Evolutionary conservation across 176 grass and related monocot species (phyloP), one percentile per base, ranked within the genome.

Genomic region (Elaeis guineensis): DNA sequence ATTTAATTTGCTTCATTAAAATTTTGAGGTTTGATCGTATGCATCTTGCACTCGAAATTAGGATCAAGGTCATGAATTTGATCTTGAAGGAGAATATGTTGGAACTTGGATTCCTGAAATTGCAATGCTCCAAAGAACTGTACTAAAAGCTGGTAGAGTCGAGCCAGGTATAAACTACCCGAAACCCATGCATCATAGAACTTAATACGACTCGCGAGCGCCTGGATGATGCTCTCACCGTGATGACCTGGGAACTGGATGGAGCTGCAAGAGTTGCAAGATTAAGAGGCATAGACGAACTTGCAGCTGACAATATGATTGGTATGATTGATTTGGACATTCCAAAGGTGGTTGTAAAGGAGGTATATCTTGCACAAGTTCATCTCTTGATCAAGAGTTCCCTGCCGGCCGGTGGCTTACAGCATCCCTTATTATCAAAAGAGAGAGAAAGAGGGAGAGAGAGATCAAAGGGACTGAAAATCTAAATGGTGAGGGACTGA

Each of bases 51-150:
- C 58, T 80, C 61, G 17, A 57, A 44, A 49, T 16, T 61, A 95
- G 90, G 75, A 84, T 74, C 90, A 90, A 76, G 86, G 90, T 69
- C 77, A 90, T 67, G 86, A 80, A 56, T 90, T 81, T 57, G 83
- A 90, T 56, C 86, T 86, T 17, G 82, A 86, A 74, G 90, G 90
- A 70, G 83, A 87, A 64, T 90, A 95, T 63, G 67, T 90, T 58
- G 79, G 90, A 86, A 90, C 62, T 35, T 95, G 90, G 90, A 89
- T 95, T 58, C 90, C 90, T 59, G 90, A 95, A 72, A 72, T 95
- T 20, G 83, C 77, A 54, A 84, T 89, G 86, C 90, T 52, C 86
- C 86, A n/a, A 2, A 82, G 57, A 63, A 72, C 77, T 67, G 82
- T 95, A 65, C 69, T 90, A 22, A 65, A 78, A 64, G 86, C 82